These are phyloP conservation scores for Coprinopsis cinerea DNA, from an alignment of 768 basidiomycete species.

Conservation along the genomic window DNA sequence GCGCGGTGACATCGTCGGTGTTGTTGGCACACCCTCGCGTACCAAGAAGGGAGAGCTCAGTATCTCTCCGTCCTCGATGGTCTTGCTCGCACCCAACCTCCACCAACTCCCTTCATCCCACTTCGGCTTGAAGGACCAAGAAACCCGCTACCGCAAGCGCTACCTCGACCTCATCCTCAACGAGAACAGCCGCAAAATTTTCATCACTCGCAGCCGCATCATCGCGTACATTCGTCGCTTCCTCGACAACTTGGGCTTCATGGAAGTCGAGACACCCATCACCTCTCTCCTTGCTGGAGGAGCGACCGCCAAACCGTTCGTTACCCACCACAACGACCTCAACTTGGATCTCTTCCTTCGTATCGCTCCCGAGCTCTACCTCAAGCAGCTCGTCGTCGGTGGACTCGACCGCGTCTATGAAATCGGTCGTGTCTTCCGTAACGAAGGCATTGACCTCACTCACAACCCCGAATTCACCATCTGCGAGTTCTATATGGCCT, in stretches of 20 bases:
- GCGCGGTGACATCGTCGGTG: conserved; percentile 95
- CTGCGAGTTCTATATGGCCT: conserved; percentile 99
- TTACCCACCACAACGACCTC: conserved; percentile 99
- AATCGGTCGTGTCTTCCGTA: conserved; percentile 96
- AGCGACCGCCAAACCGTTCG: conserved; percentile 96
- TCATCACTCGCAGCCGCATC: conserved; percentile 83
- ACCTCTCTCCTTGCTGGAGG: conserved; percentile 95
- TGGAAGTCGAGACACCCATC: conserved; percentile 99
- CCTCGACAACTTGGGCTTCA: conserved; percentile 87
- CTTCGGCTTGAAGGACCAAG: conserved; percentile 95
- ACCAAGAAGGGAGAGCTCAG: conserved; percentile 96
- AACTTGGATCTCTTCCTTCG: conserved; percentile 95
- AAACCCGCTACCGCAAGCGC: conserved; percentile 96
- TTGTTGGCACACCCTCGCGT: conserved; percentile 81
- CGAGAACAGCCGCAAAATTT: conserved; percentile 82
- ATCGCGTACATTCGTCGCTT: conserved; percentile 91
- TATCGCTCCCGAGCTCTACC: conserved; percentile 94
- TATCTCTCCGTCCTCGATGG: conserved; percentile 73
- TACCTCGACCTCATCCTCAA: conserved; percentile 98
- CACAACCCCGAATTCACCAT: conserved; percentile 99
- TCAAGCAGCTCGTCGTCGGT: conserved; percentile 96
- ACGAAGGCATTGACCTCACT: conserved; percentile 97
- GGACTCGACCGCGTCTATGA: conserved; percentile 98
- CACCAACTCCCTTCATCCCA: conserved; percentile 92
- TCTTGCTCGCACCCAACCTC: conserved; percentile 90